Evolutionary conservation across 2,329 filamentous ascomycete genomes (phyloP).

Genomic region (Parastagonospora nodorum): DNA sequence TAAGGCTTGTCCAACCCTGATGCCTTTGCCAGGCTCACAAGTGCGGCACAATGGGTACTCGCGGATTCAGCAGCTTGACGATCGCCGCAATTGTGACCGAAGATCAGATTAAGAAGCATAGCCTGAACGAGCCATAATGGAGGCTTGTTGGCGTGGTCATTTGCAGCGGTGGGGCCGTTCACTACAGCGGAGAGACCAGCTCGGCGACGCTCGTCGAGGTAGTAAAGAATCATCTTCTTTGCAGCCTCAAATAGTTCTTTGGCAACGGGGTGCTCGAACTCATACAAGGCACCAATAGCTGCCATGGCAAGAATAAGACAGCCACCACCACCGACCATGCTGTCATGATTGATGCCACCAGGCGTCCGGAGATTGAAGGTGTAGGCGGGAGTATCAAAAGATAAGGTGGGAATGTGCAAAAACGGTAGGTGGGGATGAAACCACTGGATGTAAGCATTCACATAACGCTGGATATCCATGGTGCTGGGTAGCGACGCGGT

Average conservation of each 20-base stretch:
- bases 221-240: constrained; percentile 93
- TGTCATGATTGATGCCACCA: constrained; percentile 58
- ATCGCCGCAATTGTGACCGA: constrained; percentile 92
- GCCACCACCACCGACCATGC: constrained; percentile 75
- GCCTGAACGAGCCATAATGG: constrained; percentile 95
- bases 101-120: constrained; percentile 95
- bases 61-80: constrained; percentile 90
- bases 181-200: constrained; percentile 72
- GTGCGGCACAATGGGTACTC: constrained; percentile 85
- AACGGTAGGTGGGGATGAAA: constrained; percentile 97
- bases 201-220: constrained; percentile 88
- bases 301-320: constrained; percentile 89
- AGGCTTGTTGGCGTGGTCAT: constrained; percentile 70
- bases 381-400: constrained; percentile 79
- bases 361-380: constrained; percentile 64
- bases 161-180: constrained; percentile 56
- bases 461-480: constrained; percentile 85
- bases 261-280: constrained; percentile 78
- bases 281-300: constrained; percentile 84
- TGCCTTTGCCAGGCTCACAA: constrained; percentile 88
- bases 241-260: constrained; percentile 88
- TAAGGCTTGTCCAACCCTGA: constrained; percentile 73
- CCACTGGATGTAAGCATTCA: constrained; percentile 85
- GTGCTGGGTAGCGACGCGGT: constrained; percentile 74
- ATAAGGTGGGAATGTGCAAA: constrained; percentile 86